Evolutionary conservation across 768 basidiomycete genomes (phyloP), one percentile per base, ranked within the genome.

Genomic region (Naganishia randhawae): DNA sequence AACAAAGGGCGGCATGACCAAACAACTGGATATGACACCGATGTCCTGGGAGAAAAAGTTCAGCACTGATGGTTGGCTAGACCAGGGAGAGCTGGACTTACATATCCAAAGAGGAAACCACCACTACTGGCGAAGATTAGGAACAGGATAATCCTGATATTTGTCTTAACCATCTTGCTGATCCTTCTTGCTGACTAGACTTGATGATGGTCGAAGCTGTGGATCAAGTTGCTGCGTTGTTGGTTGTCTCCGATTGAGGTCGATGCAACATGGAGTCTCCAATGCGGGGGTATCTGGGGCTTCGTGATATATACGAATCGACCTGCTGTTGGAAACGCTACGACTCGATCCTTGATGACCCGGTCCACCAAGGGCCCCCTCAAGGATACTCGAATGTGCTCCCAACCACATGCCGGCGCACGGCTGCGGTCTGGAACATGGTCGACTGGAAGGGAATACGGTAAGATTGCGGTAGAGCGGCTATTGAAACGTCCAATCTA

Each of bases 1-100:
- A 19, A 69, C 55, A 42, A 68, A 68, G 41, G 57, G 55, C 33
- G 55, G 55, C 67, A 68, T 63, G 67, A 57, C 57, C 10, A 68
- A 42, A 31, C 67, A 68, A 17, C 31, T 22, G 19, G 32, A 35
- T 16, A 68, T 68, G 48, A 68, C 67, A 16, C 67, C 67, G 66
- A 67, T 67, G 42, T 67, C 66, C 54, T 55, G 33, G n/a, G 22
- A 55, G n/a, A 27, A 35, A 10, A 37, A 32, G 33, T 1, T 48
- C 3, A 48, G 45, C 25, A 48, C 45, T n/a, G 16, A 7, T 22
- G 7, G 45, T n/a, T 22, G 45, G 45, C 4, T 42, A 22, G 6
- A 22, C 45, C 3, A 7, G 45, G 14, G 5, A 3, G 14, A 42
- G 25, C n/a, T 48, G 45, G 19, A 55, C 54, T 11, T 35, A 55